Percentiles rank a stretch among this genome's conserved stretches.
Conservation (phyloP, 2,329 filamentous ascomycete species). For the Diaporthe amygdali region DNA sequence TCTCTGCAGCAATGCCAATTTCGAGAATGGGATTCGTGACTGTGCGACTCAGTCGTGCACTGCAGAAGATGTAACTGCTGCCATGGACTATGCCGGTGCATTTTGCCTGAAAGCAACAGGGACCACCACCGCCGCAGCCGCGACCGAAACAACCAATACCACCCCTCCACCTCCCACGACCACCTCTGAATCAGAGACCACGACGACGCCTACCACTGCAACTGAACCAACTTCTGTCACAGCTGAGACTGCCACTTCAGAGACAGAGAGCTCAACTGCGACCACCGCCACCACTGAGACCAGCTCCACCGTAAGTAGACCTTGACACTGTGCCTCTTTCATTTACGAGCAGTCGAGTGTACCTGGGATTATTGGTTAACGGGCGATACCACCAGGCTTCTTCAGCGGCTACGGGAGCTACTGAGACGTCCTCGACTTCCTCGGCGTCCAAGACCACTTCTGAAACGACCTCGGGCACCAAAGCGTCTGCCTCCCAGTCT, state of each 20-base stretch:
- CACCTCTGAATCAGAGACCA: slow-evolving; percentile 10
- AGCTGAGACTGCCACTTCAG: not conserved
- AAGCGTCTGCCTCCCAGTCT: not conserved
- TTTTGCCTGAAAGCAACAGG: slow-evolving; percentile 26
- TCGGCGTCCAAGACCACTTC: slow-evolving; percentile 4
- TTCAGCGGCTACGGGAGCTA: slow-evolving; percentile 1
- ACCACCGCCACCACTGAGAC: slow-evolving; percentile 6
- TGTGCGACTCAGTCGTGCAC: slow-evolving; percentile 29
- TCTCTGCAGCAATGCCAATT: slow-evolving; percentile 30
- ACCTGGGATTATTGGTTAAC: not conserved
- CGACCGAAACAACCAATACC: not conserved
- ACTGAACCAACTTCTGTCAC: slow-evolving; percentile 5
- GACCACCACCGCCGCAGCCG: not conserved
- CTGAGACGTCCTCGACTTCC: not conserved
- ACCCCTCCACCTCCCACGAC: slow-evolving; percentile 10
- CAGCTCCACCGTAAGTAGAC: slow-evolving; percentile 15
- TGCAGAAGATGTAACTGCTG: slow-evolving; percentile 27
- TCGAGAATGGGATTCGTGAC: slow-evolving; percentile 26
- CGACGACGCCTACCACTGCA: slow-evolving; percentile 10
- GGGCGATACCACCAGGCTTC: slow-evolving; percentile 1
- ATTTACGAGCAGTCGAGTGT: no score
- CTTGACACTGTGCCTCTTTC: not conserved
- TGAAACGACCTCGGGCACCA: not conserved
- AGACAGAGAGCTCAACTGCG: not conserved
- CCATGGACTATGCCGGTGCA: slow-evolving; percentile 25